Evolutionary conservation across 768 basidiomycete genomes (phyloP).

Genomic region (Russula virescens): DNA sequence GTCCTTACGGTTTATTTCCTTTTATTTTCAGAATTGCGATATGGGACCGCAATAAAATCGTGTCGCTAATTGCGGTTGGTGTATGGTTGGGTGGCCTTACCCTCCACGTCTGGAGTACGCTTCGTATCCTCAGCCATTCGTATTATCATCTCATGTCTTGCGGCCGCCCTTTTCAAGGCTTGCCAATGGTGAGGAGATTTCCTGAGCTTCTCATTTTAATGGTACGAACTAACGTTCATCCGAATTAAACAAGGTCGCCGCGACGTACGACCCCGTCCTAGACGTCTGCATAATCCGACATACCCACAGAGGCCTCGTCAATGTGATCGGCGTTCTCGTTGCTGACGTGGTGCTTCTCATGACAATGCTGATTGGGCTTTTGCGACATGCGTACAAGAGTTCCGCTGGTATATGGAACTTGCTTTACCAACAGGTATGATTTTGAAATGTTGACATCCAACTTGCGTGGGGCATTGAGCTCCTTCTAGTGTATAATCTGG

Average conservation of each 20-base stretch:
- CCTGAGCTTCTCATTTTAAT: neutral
- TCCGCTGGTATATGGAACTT: slow-evolving; percentile 5
- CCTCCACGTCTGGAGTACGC: slow-evolving; percentile 2
- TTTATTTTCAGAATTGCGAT: neutral
- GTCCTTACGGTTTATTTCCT: neutral
- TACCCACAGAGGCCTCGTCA: neutral
- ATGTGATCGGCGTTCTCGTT: neutral
- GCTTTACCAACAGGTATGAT: slow-evolving; percentile 15
- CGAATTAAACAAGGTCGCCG: neutral
- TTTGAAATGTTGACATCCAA: too few relatives aligned
- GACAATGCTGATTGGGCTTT: neutral
- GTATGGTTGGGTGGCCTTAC: neutral
- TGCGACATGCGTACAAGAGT: neutral
- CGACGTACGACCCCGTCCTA: neutral
- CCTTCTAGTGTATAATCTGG: neutral
- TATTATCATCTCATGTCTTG: neutral
- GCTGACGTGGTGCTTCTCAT: neutral
- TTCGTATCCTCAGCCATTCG: neutral
- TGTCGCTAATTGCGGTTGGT: neutral
- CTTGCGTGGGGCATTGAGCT: neutral
- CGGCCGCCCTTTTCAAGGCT: neutral
- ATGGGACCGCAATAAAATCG: neutral
- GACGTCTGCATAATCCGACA: neutral
- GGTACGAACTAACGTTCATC: neutral
- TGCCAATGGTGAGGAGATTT: slow-evolving; percentile 1